Evolutionary conservation across 371 early-diverging fungal species (phyloP).

Genomic region (Batrachochytrium dendrobatidis): DNA sequence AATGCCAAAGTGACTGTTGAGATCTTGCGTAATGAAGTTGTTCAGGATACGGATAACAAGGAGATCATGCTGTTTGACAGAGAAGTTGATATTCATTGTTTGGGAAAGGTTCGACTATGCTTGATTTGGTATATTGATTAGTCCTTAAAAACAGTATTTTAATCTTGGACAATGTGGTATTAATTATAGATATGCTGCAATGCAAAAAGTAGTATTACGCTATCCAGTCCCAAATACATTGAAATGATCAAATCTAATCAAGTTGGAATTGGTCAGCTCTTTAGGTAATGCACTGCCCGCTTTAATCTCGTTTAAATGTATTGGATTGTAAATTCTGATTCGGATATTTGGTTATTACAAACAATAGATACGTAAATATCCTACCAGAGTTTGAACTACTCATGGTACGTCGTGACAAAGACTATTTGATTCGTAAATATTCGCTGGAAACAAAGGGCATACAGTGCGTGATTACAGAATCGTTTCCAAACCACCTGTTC

Average conservation of each 20-base stretch:
- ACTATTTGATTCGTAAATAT: slow-evolving; percentile 29
- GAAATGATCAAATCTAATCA: slow-evolving; percentile 21
- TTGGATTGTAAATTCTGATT: background rate
- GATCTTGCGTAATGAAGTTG: slow-evolving; percentile 26
- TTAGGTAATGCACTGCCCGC: slow-evolving; percentile 16
- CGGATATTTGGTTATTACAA: background rate
- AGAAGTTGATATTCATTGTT: slow-evolving; percentile 20
- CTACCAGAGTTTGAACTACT: slow-evolving; percentile 36
- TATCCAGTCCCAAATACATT: slow-evolving; percentile 20
- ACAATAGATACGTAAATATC: slow-evolving; percentile 29
- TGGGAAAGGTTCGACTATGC: slow-evolving; percentile 11
- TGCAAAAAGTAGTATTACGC: slow-evolving; percentile 28
- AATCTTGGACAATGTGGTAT: background rate
- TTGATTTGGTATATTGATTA: background rate
- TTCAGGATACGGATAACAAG: background rate
- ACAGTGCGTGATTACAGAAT: slow-evolving; percentile 28
- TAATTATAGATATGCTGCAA: slow-evolving; percentile 24
- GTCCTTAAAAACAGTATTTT: background rate
- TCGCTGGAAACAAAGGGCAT: slow-evolving; percentile 21
- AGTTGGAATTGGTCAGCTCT: slow-evolving; percentile 44
- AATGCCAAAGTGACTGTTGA: slow-evolving; percentile 34
- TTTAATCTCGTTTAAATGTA: too few species aligned
- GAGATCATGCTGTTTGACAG: slow-evolving; percentile 19
- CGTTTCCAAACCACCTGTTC: slow-evolving; percentile 31
- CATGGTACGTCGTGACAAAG: slow-evolving; percentile 14